Percentiles rank a stretch among this genome's conserved stretches.
phyloP scores from a whole-genome alignment of 345 rosid species.

The Anacardium occidentale region DNA sequence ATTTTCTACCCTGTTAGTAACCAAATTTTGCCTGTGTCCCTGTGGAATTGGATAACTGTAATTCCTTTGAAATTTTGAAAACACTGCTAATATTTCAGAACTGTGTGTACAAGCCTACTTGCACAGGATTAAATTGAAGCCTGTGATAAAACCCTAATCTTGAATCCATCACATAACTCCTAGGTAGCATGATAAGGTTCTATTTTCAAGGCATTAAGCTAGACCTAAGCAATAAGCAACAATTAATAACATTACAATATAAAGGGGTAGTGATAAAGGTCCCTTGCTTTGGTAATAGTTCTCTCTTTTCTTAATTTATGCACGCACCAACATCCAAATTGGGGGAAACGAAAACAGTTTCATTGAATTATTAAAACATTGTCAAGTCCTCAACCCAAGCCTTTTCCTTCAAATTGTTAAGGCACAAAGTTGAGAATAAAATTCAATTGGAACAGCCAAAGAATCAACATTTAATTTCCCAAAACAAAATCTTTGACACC shows the following conservation, averaged over 20 bases:
- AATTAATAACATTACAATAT: too few relatives aligned
- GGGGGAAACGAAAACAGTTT: not conserved
- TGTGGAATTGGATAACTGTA: too few relatives aligned
- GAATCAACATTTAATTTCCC: constrained; percentile 20
- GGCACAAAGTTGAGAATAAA: not conserved
- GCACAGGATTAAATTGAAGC: too few relatives aligned
- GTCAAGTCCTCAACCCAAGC: constrained; percentile 1
- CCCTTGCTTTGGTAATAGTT: not conserved
- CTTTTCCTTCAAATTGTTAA: not conserved
- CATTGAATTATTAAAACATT: not conserved
- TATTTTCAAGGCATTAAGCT: too few relatives aligned
- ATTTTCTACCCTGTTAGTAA: not conserved
- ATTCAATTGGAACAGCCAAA: not conserved
- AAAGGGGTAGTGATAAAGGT: too few relatives aligned
- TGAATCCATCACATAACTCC: too few relatives aligned
- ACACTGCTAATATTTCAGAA: not conserved
- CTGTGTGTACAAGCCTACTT: too few relatives aligned
- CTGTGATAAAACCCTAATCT: too few relatives aligned
- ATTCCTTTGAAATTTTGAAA: not conserved
- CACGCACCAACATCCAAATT: not conserved
- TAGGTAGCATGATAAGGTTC: too few relatives aligned
- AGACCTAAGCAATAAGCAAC: too few relatives aligned
- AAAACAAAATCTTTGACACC: constrained; percentile 16
- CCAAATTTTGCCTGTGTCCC: too few relatives aligned
- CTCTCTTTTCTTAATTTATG: not conserved